phyloP scores from a whole-genome alignment of 352 stramenopile species.

The Globisporangium abappressorium region DNA sequence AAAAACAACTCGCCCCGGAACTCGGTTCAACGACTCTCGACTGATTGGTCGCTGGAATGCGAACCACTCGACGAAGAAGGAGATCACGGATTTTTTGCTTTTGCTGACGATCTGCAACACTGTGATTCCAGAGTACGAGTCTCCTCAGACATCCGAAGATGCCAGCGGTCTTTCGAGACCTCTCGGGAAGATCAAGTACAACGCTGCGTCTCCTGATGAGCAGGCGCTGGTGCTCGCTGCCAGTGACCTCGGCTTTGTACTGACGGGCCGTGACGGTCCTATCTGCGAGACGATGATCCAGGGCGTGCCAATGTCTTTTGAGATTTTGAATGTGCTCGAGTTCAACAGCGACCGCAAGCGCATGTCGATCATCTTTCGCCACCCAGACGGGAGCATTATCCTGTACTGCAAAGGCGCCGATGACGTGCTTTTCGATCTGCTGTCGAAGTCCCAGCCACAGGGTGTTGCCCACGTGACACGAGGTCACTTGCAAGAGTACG shows the following conservation, averaged over 20 bases:
- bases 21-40: conserved; percentile 75
- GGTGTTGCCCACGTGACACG: conserved; percentile 77
- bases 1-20: conserved; percentile 48
- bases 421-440: conserved; percentile 74
- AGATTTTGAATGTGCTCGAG: conserved; percentile 96
- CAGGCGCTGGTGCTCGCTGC: conserved; percentile 76
- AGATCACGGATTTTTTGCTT: conserved; percentile 85
- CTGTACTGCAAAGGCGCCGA: conserved; percentile 87
- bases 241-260: conserved; percentile 69
- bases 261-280: conserved; percentile 58
- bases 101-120: conserved; percentile 87
- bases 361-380: conserved; percentile 96
- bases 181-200: conserved; percentile 61
- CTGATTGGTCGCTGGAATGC: conserved; percentile 69
- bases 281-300: conserved; percentile 72
- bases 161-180: conserved; percentile 5
- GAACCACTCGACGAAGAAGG: conserved; percentile 79
- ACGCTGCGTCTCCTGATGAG: conserved; percentile 83
- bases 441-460: conserved; percentile 65
- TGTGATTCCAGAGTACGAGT: conserved; percentile 74
- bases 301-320: conserved; percentile 73
- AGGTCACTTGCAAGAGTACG: conserved; percentile 82
- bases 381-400: conserved; percentile 62
- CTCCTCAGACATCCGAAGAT: conserved; percentile 21
- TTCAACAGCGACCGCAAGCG: conserved; percentile 98